Evolutionary conservation across 225 moss, liverwort and hornwort species (phyloP).

Genomic region (Marchantia paleacea): DNA sequence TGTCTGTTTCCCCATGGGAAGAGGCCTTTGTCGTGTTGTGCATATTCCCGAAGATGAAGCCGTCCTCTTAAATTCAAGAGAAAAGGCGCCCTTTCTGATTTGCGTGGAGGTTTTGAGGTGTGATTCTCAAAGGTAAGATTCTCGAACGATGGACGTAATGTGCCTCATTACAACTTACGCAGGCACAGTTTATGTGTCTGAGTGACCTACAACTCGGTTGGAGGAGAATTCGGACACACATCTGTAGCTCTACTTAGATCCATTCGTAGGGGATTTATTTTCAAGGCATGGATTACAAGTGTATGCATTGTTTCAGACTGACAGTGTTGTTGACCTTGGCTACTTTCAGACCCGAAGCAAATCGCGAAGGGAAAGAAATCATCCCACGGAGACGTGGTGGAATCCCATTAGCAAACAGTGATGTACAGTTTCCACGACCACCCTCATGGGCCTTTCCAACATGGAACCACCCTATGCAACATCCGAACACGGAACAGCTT

Average conservation of each 20-base stretch:
- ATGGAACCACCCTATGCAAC: constrained; percentile 71
- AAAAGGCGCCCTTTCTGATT: constrained; percentile 94
- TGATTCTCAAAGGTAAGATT: constrained; percentile 70
- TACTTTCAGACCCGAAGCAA: constrained; percentile 52
- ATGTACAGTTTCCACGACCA: constrained; percentile 87
- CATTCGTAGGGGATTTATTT: no score
- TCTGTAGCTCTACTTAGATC: no score
- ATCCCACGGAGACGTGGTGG: constrained; percentile 55
- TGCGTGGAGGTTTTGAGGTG: constrained; percentile 89
- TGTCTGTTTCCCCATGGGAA: constrained; percentile 95
- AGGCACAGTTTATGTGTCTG: no score
- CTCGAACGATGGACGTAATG: no score
- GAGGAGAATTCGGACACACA: no score
- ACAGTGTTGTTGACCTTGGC: constrained; percentile 8
- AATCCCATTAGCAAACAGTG: constrained; percentile 86
- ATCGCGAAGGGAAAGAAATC: constrained; percentile 59
- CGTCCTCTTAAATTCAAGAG: constrained; percentile 90
- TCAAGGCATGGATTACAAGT: no score
- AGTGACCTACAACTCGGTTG: no score
- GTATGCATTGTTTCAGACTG: neutral
- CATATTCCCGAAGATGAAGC: constrained; percentile 91
- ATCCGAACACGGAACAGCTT: constrained; percentile 91
- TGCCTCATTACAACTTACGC: no score
- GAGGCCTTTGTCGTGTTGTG: constrained; percentile 81
- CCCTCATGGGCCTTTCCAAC: constrained; percentile 97